Conservation (phyloP, 1,284 basidiomycete species). For the Takashimella tepidaria region DNA sequence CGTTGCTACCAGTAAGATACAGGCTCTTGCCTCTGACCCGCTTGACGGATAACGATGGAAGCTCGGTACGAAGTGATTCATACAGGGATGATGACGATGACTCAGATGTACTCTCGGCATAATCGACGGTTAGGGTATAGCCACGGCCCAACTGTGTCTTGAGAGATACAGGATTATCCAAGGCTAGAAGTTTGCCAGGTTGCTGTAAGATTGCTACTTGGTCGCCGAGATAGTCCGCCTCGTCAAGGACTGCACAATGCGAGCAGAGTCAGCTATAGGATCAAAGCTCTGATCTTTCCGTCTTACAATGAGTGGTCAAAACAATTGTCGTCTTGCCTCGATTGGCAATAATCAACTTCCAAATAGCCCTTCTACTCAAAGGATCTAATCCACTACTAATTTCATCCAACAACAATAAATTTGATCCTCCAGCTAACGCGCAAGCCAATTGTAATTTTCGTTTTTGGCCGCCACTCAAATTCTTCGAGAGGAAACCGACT, state of each 20-base stretch:
- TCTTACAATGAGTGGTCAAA: constrained; percentile 62
- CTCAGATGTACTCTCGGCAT: constrained; percentile 16
- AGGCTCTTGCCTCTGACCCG: constrained; percentile 16
- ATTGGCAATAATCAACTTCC: constrained; percentile 64
- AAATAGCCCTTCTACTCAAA: constrained; percentile 66
- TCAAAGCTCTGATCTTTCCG: constrained; percentile 3
- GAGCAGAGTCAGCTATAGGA: too few species aligned
- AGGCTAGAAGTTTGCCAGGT: constrained; percentile 66
- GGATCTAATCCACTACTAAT: constrained; percentile 77
- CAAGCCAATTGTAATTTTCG: constrained; percentile 72
- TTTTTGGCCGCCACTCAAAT: constrained; percentile 73
- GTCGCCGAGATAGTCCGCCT: constrained; percentile 72
- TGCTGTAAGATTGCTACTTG: constrained; percentile 67
- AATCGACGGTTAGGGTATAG: constrained; percentile 57
- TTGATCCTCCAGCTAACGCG: constrained; percentile 59
- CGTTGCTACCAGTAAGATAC: constrained; percentile 49
- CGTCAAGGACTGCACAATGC: constrained; percentile 58
- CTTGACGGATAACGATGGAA: constrained; percentile 5
- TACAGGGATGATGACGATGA: constrained; percentile 48
- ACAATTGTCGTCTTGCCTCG: constrained; percentile 61
- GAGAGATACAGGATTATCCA: constrained; percentile 65
- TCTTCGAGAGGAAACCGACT: constrained; percentile 60
- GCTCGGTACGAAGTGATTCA: not conserved
- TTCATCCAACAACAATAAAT: constrained; percentile 65
- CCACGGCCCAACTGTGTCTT: constrained; percentile 69